phyloP scores from a whole-genome alignment of 768 basidiomycete species.

The Filobasidium floriforme region DNA sequence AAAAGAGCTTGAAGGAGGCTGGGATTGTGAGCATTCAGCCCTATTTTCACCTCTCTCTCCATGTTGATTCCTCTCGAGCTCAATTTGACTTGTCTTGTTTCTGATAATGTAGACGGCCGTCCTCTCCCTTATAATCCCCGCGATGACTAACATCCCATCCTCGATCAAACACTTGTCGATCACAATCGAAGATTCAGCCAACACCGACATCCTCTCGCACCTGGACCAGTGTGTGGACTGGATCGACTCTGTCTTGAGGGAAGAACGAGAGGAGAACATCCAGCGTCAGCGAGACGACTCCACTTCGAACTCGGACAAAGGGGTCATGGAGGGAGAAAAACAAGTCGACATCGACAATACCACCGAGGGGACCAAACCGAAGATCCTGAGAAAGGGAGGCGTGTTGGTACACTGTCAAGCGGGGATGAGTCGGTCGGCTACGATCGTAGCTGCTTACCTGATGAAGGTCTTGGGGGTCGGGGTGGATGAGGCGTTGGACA shows the following conservation, averaged over 20 bases:
- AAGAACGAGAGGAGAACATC: constrained; percentile 11
- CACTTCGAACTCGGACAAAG: background rate
- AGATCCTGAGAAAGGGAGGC: constrained; percentile 63
- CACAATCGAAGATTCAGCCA: constrained; percentile 45
- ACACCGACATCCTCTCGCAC: constrained; percentile 70
- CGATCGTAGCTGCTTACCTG: constrained; percentile 78
- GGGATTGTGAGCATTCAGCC: constrained; percentile 57
- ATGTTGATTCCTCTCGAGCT: constrained; percentile 55
- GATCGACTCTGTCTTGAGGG: constrained; percentile 65
- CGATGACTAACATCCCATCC: constrained; percentile 54
- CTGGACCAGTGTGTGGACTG: constrained; percentile 72
- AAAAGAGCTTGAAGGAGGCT: constrained; percentile 56
- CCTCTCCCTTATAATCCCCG: constrained; percentile 67
- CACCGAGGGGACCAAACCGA: constrained; percentile 62
- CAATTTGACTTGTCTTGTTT: too few relatives aligned
- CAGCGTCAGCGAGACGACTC: background rate
- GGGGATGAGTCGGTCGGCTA: constrained; percentile 80
- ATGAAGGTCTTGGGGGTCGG: constrained; percentile 65
- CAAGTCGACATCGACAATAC: constrained; percentile 60
- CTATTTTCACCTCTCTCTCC: constrained; percentile 65
- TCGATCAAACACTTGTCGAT: constrained; percentile 35
- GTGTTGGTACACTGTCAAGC: constrained; percentile 87
- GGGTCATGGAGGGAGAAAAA: constrained; percentile 34
- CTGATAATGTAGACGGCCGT: constrained; percentile 63
- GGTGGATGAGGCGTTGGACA: constrained; percentile 57